A percentile compares a stretch with the other conserved stretches of the same genome.
Conservation (phyloP, 306 rosid genomes). For the Begonia loranthoides region DNA sequence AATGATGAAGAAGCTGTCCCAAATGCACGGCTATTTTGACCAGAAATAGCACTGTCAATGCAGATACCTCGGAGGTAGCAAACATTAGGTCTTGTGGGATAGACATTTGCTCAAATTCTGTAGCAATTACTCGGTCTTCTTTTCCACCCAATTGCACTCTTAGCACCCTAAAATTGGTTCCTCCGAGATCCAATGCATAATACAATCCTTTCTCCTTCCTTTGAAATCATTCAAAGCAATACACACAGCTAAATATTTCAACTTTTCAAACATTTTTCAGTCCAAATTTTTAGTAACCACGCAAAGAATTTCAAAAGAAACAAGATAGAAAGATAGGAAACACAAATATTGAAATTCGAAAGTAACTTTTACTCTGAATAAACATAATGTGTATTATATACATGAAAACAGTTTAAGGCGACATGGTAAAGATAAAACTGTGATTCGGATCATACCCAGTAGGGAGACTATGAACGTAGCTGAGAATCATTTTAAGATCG, state of each 20-base stretch:
- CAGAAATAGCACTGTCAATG: neutral
- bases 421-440: too few species aligned
- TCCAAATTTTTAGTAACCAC: neutral
- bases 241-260: neutral
- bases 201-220: slow-evolving; percentile 86
- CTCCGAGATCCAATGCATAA: slow-evolving; percentile 94
- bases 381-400: too few species aligned
- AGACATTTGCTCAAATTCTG: slow-evolving; percentile 66
- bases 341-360: neutral
- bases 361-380: neutral
- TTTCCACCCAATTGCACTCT: slow-evolving; percentile 79
- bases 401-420: neutral
- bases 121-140: slow-evolving; percentile 54
- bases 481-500: slow-evolving; percentile 81
- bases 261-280: neutral
- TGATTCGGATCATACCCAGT: slow-evolving; percentile 38
- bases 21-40: neutral
- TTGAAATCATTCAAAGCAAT: slow-evolving; percentile 3
- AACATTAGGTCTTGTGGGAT: slow-evolving; percentile 71
- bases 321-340: neutral
- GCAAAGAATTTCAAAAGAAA: neutral
- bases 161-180: slow-evolving; percentile 80
- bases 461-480: slow-evolving; percentile 65
- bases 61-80: slow-evolving; percentile 50
- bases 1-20: neutral